Base-by-base conservation (phyloP, 2,329 filamentous ascomycete species). In the Epichloe gansuensis region DNA sequence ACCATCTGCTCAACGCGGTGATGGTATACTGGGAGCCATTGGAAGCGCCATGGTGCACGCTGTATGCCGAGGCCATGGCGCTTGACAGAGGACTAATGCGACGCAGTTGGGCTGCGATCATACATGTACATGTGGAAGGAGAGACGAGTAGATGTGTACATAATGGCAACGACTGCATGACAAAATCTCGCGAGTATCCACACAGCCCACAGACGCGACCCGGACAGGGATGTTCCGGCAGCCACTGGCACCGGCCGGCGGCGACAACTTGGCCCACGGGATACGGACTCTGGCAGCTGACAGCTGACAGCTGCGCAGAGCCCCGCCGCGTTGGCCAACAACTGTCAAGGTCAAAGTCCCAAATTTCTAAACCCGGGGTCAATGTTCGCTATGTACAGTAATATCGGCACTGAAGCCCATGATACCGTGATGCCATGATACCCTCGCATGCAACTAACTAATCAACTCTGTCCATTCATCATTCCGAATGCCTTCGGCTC, bases 1-100 rank as follows among this genome's bases (percentile, higher is more conserved):
- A 95, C 90, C 90, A 96, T 59, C 90, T 76, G 67, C 84, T 84
- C 56, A 95, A 71, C 42, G 84, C 80, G 15, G 88, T 94, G 54
- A 86, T 68, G 1, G 88, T 94, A 55, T 64, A 63, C 41, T 62
- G 58, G 43, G 64, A 63, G 55, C 55, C 55, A 44, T 59, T 59
- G 57, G 63, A 59, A 52, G 66, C 58, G 61, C 65, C 64, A 61
- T 67, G 63, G 60, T 66, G 64, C 58, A 62, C 61, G 64, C 63
- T 65, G 57, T 64, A 69, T 49, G 68, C 66, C 58, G 68, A 68
- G 43, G 66, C 65, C 68, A 71, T 71, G 63, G 64, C 63, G 64
- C 62, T 60, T 51, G 59, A 58, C 42, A 58, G 51, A 52, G 55
- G 51, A 48, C 54, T 57, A 53, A 43, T 48, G 51, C 57, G 62